These are phyloP conservation scores for Kwoniella sp. DNA, from an alignment of 768 basidiomycete genomes.

Conservation along the genomic window DNA sequence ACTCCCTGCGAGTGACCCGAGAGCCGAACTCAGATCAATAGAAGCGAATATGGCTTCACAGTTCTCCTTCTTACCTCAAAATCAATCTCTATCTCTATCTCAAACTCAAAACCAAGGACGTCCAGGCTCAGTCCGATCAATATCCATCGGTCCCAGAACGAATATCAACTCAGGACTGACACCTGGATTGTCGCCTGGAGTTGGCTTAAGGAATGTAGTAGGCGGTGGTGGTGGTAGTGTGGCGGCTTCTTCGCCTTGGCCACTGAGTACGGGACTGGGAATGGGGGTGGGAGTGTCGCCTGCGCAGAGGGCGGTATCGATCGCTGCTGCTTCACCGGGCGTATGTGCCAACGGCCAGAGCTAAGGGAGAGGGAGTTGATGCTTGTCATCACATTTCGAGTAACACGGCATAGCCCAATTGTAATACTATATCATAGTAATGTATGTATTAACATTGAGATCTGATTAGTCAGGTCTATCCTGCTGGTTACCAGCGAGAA, in stretches of 20 bases:
- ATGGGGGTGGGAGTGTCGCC: slow-evolving; percentile 4
- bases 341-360: neutral
- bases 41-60: slow-evolving; percentile 22
- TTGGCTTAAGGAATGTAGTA: neutral
- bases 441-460: too few relatives aligned
- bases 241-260: neutral
- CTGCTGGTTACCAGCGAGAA: too few relatives aligned
- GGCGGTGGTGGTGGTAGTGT: neutral
- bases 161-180: neutral
- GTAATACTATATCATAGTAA: too few relatives aligned
- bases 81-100: neutral
- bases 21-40: slow-evolving; percentile 25
- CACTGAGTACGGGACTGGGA: neutral
- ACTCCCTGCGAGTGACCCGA: slow-evolving; percentile 10
- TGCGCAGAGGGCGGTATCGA: neutral
- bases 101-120: slow-evolving; percentile 2
- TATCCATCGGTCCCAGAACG: neutral
- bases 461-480: too few relatives aligned
- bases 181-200: slow-evolving; percentile 6
- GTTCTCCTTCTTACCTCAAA: slow-evolving; percentile 3
- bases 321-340: neutral
- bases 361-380: neutral
- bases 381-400: too few relatives aligned
- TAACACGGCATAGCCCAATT: too few relatives aligned
- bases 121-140: neutral